phyloP scores from a whole-genome alignment of 2,329 filamentous ascomycete species.

The Curvularia sp. region DNA sequence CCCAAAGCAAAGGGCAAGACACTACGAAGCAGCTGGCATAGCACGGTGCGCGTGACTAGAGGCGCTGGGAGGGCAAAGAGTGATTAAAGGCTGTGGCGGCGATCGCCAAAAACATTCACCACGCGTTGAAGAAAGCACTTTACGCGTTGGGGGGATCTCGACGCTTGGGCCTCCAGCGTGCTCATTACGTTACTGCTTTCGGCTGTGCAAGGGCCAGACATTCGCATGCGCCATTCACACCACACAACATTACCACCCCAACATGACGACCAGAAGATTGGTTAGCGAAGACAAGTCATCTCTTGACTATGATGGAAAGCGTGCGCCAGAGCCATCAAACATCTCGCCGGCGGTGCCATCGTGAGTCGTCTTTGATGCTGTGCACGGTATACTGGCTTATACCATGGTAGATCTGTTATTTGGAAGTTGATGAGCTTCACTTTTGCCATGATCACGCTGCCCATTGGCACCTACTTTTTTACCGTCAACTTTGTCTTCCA shows the following conservation, averaged over 20 bases:
- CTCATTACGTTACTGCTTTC: conserved; percentile 28
- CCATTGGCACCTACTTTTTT: conserved; percentile 88
- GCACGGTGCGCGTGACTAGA: conserved; percentile 3
- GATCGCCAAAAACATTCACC: conserved; percentile 23
- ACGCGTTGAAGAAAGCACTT: conserved; percentile 17
- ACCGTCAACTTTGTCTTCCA: conserved; percentile 78
- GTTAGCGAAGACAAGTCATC: conserved; percentile 70
- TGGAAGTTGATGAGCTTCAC: conserved; percentile 90
- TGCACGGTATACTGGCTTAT: conserved; percentile 2
- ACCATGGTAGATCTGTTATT: conserved; percentile 73
- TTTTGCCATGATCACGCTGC: conserved; percentile 85
- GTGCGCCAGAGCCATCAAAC: conserved; percentile 64
- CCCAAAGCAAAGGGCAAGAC: conserved; percentile 15
- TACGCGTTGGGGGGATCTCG: conserved; percentile 19
- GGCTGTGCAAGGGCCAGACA: conserved; percentile 7
- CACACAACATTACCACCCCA: conserved; percentile 7
- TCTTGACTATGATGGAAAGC: conserved; percentile 54
- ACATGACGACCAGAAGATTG: conserved; percentile 75
- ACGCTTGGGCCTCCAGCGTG: conserved; percentile 20
- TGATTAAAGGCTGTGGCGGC: conserved; percentile 16
- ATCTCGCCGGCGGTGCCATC: conserved; percentile 83
- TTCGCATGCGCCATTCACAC: conserved; percentile 9
- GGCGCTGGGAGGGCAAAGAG: conserved; percentile 10
- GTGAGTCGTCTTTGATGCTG: conserved; percentile 59
- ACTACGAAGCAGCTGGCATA: conserved; percentile 27